A percentile compares a stretch with the other conserved stretches of the same genome.
phyloP scores from a whole-genome alignment of 805 yeast species.

The Kazachstania kunashirensis region DNA sequence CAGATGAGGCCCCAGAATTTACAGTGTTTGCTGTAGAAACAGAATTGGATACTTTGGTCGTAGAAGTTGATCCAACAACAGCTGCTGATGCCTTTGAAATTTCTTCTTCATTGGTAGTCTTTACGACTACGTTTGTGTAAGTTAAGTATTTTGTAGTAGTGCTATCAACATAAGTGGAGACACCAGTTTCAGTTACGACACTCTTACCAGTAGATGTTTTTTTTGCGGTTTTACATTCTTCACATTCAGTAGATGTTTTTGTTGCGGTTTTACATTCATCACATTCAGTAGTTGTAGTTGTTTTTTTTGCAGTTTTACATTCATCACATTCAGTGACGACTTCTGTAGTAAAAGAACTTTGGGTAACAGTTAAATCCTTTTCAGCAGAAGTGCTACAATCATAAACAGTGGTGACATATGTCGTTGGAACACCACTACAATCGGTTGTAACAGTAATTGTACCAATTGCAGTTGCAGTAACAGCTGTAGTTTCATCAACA shows the following conservation, averaged over 20 bases:
- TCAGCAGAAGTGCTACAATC: not conserved
- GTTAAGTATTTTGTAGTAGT: not conserved
- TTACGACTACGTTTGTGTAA: not conserved
- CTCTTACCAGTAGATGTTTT: no score
- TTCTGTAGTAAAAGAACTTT: not conserved
- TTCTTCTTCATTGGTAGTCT: not conserved
- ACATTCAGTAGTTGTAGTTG: not conserved
- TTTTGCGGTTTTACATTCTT: no score
- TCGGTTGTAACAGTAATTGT: not conserved
- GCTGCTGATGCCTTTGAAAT: not conserved
- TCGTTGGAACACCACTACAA: not conserved
- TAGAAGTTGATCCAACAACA: no score
- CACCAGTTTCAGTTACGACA: not conserved
- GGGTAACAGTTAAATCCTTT: not conserved
- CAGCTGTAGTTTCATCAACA: not conserved
- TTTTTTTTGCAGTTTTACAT: not conserved
- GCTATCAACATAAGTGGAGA: not conserved
- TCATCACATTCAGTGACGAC: not conserved
- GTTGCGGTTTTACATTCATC: no score
- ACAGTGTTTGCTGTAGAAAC: not conserved
- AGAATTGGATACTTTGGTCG: not conserved
- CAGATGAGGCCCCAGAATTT: not conserved
- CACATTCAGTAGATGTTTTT: not conserved
- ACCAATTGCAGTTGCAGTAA: not conserved
- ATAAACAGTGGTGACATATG: not conserved